Evolutionary conservation across 2,329 filamentous ascomycete species (phyloP).

Genomic region (Blastomyces parvus): DNA sequence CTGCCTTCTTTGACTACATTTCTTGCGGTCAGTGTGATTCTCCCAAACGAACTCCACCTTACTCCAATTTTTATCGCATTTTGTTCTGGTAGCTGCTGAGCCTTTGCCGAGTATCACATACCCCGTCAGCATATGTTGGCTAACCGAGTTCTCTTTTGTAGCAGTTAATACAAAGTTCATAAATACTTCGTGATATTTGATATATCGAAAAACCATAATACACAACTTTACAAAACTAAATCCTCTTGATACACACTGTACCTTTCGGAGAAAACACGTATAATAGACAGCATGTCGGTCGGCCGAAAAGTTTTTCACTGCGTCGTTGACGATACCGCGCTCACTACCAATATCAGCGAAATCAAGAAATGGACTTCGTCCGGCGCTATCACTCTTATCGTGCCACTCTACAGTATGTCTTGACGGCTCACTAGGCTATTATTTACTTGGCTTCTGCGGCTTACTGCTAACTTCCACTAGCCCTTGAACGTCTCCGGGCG

Average conservation of each 20-base stretch:
- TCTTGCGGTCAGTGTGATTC: conserved; percentile 23
- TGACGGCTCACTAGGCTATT: neutral
- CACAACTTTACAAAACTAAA: neutral
- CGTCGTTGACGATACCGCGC: conserved; percentile 44
- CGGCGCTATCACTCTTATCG: conserved; percentile 41
- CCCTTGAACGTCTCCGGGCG: conserved; percentile 39
- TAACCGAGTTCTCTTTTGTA: neutral
- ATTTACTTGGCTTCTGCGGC: neutral
- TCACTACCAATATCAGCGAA: conserved; percentile 44
- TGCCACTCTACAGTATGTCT: conserved; percentile 44
- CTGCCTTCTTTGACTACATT: conserved; percentile 18
- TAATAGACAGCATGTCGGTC: conserved; percentile 27
- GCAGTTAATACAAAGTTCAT: conserved; percentile 6
- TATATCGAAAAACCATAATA: neutral
- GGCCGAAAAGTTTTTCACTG: conserved; percentile 42
- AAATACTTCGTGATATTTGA: conserved; percentile 4
- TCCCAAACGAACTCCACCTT: neutral
- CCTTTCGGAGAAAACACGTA: neutral
- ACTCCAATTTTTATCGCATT: too few relatives aligned
- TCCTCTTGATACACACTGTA: neutral
- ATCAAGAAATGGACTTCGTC: conserved; percentile 45
- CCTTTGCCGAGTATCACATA: neutral
- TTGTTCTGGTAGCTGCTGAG: neutral
- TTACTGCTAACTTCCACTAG: conserved; percentile 21
- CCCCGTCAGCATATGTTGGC: neutral